Percentiles rank a stretch among this genome's conserved stretches.
phyloP scores from a whole-genome alignment of 768 basidiomycete species.

The Gloeopeniophorella convolvens region DNA sequence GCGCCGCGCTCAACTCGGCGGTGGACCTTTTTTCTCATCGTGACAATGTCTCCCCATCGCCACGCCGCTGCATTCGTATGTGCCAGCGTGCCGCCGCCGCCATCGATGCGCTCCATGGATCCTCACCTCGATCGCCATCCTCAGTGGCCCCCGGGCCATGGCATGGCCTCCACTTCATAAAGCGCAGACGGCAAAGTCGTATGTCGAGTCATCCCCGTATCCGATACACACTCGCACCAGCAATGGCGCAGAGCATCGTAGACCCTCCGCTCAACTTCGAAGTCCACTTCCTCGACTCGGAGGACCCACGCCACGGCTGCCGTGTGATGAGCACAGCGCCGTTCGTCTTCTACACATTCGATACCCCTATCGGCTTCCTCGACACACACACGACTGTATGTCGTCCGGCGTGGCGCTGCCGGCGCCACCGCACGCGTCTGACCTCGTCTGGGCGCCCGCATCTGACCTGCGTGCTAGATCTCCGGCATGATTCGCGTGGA shows the following conservation, averaged over 20 bases:
- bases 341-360: constrained; percentile 60
- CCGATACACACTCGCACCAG: not conserved
- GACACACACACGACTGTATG: constrained; percentile 45
- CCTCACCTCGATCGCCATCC: not conserved
- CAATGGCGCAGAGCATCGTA: not conserved
- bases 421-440: too few species aligned
- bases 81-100: not conserved
- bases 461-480: too few species aligned
- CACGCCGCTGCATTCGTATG: not conserved
- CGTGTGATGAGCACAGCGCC: constrained; percentile 58
- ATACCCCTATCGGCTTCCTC: constrained; percentile 41
- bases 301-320: constrained; percentile 59
- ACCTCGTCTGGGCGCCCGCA: not conserved
- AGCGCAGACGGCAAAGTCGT: not conserved
- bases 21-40: not conserved
- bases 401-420: too few species aligned
- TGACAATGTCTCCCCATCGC: not conserved
- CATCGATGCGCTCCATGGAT: not conserved
- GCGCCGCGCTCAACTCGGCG: too few species aligned
- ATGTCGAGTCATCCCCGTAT: too few species aligned
- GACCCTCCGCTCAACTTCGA: constrained; percentile 12
- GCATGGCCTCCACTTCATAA: constrained; percentile 5
- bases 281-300: constrained; percentile 62
- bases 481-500: too few species aligned
- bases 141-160: not conserved